phyloP scores from a whole-genome alignment of 129 eudicot species.

The Flaveria sonorensis region DNA sequence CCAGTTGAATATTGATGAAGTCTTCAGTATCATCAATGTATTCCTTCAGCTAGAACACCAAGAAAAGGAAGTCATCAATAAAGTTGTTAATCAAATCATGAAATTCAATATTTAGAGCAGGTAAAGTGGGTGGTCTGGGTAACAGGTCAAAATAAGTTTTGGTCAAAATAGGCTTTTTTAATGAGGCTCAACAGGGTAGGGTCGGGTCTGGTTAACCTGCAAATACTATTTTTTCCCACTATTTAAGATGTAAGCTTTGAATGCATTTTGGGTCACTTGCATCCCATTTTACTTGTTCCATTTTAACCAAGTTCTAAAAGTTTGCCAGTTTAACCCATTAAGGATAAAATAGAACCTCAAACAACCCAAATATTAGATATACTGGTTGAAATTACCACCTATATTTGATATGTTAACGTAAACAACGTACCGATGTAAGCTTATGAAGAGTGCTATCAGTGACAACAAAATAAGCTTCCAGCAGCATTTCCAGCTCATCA shows the following conservation, averaged over 20 bases:
- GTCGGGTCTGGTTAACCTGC: not conserved
- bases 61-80: slow-evolving; percentile 15
- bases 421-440: slow-evolving; percentile 69
- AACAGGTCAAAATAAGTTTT: not conserved
- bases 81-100: slow-evolving; percentile 2
- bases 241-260: not conserved
- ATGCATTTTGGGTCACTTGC: not conserved
- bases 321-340: too few relatives aligned
- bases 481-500: slow-evolving; percentile 88
- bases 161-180: not conserved
- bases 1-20: slow-evolving; percentile 94
- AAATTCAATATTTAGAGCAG: not conserved
- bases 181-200: not conserved
- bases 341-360: too few relatives aligned
- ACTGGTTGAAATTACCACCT: not conserved
- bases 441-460: slow-evolving; percentile 88
- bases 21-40: slow-evolving; percentile 98
- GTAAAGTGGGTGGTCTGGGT: not conserved
- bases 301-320: not conserved
- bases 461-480: slow-evolving; percentile 95
- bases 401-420: not conserved
- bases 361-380: not conserved
- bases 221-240: not conserved
- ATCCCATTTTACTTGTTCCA: not conserved
- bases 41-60: slow-evolving; percentile 77